Evolutionary conservation across 2,329 filamentous ascomycete genomes (phyloP).

Genomic region (Orbilia quercus): DNA sequence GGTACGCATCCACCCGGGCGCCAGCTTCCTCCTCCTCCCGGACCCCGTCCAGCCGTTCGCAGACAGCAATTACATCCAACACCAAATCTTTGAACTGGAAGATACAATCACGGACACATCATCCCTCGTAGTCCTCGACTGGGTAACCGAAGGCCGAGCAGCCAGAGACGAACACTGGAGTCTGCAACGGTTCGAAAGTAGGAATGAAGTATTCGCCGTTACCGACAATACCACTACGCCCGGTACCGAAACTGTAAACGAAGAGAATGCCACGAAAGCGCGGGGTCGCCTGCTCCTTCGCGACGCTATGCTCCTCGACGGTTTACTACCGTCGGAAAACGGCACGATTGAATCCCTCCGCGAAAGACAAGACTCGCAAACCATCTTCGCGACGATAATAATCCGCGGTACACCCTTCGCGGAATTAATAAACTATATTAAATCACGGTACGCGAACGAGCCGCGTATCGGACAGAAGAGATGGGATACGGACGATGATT

Average conservation of each 20-base stretch:
- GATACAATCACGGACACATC: constrained; percentile 63
- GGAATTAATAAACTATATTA: constrained; percentile 76
- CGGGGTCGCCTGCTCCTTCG: constrained; percentile 76
- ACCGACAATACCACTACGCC: constrained; percentile 59
- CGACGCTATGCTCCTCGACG: constrained; percentile 82
- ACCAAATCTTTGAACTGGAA: constrained; percentile 77
- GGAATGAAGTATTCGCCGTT: constrained; percentile 83
- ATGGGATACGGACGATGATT: constrained; percentile 62
- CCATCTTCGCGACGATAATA: constrained; percentile 85
- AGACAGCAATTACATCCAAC: constrained; percentile 83
- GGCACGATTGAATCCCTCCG: constrained; percentile 65
- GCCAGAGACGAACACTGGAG: constrained; percentile 92
- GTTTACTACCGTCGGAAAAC: constrained; percentile 62
- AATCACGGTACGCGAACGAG: constrained; percentile 79
- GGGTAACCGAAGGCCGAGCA: constrained; percentile 88
- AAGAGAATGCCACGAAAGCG: constrained; percentile 61
- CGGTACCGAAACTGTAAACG: background rate
- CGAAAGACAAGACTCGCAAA: constrained; percentile 77
- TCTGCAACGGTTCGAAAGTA: constrained; percentile 79
- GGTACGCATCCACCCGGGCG: constrained; percentile 67
- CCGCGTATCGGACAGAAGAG: constrained; percentile 78
- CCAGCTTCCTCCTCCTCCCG: constrained; percentile 76
- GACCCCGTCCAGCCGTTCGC: constrained; percentile 94
- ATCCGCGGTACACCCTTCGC: constrained; percentile 78
- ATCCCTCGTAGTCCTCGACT: constrained; percentile 86